These are phyloP conservation scores for Blepharisma japonicum DNA, from an alignment of 73 alveolate genomes.

Conservation along the genomic window DNA sequence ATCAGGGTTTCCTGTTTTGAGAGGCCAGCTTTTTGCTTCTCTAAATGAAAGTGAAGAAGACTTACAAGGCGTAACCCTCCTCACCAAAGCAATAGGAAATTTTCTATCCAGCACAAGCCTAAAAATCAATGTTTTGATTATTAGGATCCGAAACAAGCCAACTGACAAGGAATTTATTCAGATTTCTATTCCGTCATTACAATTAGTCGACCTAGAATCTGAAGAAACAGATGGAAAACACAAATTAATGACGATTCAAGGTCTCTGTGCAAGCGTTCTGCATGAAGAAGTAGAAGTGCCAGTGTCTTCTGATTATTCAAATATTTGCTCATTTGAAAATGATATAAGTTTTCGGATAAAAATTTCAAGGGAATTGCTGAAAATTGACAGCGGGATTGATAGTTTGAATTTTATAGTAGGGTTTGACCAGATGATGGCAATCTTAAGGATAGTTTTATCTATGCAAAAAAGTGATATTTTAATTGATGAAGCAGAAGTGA, in stretches of 20 bases:
- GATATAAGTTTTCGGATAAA: background rate
- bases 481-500: no score
- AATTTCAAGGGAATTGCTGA: background rate
- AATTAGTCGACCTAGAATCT: background rate
- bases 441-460: no score
- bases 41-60: constrained; percentile 9
- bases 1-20: background rate
- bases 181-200: background rate
- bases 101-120: constrained; percentile 1
- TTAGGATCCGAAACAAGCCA: constrained; percentile 4
- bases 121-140: background rate
- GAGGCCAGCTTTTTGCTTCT: background rate
- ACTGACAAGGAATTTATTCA: background rate
- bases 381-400: background rate
- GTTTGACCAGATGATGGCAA: no score
- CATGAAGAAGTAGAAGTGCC: constrained; percentile 3
- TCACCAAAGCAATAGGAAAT: constrained; percentile 3
- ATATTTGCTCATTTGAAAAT: background rate
- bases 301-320: background rate
- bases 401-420: no score
- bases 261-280: background rate
- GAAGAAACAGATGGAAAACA: background rate
- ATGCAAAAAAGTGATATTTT: no score
- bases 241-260: constrained; percentile 6
- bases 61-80: constrained; percentile 5